Base-by-base conservation (phyloP, 2,329 filamentous ascomycete genomes). In the Claviceps arundinis region DNA sequence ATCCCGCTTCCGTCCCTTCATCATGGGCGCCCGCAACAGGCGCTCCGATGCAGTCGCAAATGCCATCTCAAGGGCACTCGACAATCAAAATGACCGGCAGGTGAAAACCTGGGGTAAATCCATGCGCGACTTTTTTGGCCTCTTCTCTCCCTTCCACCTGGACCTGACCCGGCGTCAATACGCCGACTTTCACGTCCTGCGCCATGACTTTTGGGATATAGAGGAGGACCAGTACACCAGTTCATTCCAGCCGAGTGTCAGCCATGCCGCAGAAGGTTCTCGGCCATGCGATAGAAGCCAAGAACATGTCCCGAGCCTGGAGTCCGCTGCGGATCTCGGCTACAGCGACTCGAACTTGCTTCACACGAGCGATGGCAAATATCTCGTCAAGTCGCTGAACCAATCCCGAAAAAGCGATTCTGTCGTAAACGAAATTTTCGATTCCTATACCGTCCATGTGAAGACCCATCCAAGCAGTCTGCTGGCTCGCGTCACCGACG, bases 331-430 rank as follows among this genome's bases (percentile, higher is more conserved):
- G 1, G 82, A 87, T 60, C 72, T 89, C 66, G 85, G 85, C 2
- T 87, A 85, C 62, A 86, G 82, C 30, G 85, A 85, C 48, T 87
- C 84, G 68, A 0, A 19, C 17, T 89, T 89, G 67, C 87, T 86
- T 65, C 76, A 74, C 4, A 88, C 85, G 0, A 41, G 70, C 3
- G 78, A 89, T 58, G 73, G 72, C n/a, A 78, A 77, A 56, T 88
- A 79, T 60, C 74, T 89, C 8, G 72, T 89, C 61, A 89, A 89
- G 61, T 85, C 81, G 1, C 69, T 89, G 1, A 84, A 85, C 0
- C 75, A 84, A 1, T 71, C 74, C 37, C 87, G 85, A 56, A 85
- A 89, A 60, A 76, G 87, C 61, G 73, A 75, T 1, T 88, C 87
- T 67, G 87, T 88, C 67, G 74, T 76, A 17, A 68, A 80, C 22